A percentile compares a stretch with the other conserved stretches of the same genome.
These are phyloP conservation scores for Phyllosticta paracitricarpa DNA, from an alignment of 2,329 filamentous ascomycete genomes.

Conservation along the genomic window DNA sequence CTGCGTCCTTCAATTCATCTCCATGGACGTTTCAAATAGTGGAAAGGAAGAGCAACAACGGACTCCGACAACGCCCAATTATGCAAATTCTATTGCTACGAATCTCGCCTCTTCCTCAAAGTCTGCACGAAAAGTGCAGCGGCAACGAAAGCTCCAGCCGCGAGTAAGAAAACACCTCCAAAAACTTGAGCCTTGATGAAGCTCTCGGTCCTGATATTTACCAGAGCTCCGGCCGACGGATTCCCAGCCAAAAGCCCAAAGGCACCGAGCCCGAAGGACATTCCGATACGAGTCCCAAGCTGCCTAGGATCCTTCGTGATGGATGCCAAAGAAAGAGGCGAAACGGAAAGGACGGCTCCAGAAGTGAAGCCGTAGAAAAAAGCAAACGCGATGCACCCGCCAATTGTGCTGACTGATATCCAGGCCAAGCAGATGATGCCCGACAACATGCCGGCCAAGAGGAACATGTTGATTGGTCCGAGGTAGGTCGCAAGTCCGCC, in stretches of 20 bases:
- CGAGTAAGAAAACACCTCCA: background rate
- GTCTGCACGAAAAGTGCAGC: background rate
- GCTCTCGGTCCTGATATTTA: background rate
- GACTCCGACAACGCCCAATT: background rate
- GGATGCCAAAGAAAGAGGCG: background rate
- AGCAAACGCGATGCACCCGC: background rate
- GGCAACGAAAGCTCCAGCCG: background rate
- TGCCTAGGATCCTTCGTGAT: background rate
- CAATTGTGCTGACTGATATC: background rate
- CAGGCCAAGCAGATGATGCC: background rate
- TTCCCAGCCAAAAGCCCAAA: background rate
- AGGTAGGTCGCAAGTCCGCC: background rate
- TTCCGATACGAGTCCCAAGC: background rate
- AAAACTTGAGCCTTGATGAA: background rate
- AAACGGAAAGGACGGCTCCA: background rate
- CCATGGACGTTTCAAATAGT: background rate
- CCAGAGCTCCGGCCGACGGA: background rate
- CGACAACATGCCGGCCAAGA: background rate
- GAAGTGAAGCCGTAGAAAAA: conserved; percentile 2
- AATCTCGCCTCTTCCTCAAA: background rate
- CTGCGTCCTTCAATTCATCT: background rate
- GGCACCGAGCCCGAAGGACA: background rate
- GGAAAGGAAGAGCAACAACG: background rate
- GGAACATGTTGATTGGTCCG: background rate
- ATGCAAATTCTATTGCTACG: background rate